These are phyloP conservation scores for Eucalyptus sp. DNA, from an alignment of 345 rosid genomes.

Conservation along the genomic window DNA sequence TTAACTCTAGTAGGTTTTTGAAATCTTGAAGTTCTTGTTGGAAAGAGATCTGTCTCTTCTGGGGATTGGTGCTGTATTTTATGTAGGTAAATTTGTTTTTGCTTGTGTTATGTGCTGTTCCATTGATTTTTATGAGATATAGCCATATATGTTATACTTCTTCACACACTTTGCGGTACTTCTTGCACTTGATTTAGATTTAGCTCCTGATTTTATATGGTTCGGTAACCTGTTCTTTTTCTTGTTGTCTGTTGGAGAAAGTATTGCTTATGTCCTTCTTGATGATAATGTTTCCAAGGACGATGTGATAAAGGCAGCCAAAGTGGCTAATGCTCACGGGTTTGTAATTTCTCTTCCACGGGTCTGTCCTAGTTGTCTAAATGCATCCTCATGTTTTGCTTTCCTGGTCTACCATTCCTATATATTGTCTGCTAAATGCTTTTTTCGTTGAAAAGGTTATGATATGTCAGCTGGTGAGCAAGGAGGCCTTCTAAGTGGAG, in stretches of 20 bases:
- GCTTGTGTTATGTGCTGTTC: neutral
- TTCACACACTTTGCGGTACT: neutral
- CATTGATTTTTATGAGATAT: neutral
- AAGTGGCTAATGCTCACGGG: slow-evolving; percentile 87
- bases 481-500: slow-evolving; percentile 84
- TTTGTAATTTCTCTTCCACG: slow-evolving; percentile 79
- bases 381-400: neutral
- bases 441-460: slow-evolving; percentile 47
- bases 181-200: neutral
- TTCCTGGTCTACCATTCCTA: neutral
- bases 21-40: neutral
- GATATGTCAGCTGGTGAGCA: slow-evolving; percentile 84
- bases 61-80: neutral
- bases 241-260: slow-evolving; percentile 79
- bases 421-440: neutral
- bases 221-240: slow-evolving; percentile 87
- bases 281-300: slow-evolving; percentile 67
- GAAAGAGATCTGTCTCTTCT: neutral
- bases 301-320: slow-evolving; percentile 79
- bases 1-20: neutral
- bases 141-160: neutral
- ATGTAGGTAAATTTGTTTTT: neutral
- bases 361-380: slow-evolving; percentile 13
- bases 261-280: slow-evolving; percentile 88
- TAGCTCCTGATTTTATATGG: neutral